phyloP scores from a whole-genome alignment of 2,329 filamentous ascomycete genomes.

The Paecilomyces sp. region DNA sequence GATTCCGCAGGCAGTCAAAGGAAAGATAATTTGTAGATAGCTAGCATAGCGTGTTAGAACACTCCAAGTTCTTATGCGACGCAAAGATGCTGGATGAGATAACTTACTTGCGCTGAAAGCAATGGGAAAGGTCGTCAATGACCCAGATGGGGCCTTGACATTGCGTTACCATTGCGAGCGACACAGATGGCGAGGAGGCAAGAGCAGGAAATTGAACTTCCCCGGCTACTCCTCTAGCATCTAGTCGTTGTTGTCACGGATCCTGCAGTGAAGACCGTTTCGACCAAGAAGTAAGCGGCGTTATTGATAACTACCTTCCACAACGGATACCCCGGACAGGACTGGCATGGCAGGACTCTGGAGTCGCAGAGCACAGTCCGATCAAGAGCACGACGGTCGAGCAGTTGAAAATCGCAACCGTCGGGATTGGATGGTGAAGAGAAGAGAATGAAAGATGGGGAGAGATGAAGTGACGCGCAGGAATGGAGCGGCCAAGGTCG shows the following conservation, averaged over 20 bases:
- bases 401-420: background rate
- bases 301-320: slow-evolving; percentile 12
- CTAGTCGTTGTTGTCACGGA: background rate
- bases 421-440: background rate
- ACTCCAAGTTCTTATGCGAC: background rate
- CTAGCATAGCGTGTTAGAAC: slow-evolving; percentile 39
- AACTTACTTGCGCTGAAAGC: slow-evolving; percentile 51
- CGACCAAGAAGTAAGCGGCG: background rate
- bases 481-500: background rate
- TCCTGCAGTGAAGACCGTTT: background rate
- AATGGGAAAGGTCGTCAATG: slow-evolving; percentile 54
- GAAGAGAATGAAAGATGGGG: background rate
- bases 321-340: slow-evolving; percentile 13
- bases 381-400: background rate
- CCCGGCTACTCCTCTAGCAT: background rate
- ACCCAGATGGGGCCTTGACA: slow-evolving; percentile 55
- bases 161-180: slow-evolving; percentile 44
- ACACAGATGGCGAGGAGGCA: slow-evolving; percentile 1
- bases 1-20: slow-evolving; percentile 60
- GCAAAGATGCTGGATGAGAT: background rate
- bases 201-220: background rate
- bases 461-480: background rate
- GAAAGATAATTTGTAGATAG: slow-evolving; percentile 73
- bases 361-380: slow-evolving; percentile 6
- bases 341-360: slow-evolving; percentile 17